Conservation (phyloP, 2,329 filamentous ascomycete genomes). For the Rhytidhysteron rufulum region DNA sequence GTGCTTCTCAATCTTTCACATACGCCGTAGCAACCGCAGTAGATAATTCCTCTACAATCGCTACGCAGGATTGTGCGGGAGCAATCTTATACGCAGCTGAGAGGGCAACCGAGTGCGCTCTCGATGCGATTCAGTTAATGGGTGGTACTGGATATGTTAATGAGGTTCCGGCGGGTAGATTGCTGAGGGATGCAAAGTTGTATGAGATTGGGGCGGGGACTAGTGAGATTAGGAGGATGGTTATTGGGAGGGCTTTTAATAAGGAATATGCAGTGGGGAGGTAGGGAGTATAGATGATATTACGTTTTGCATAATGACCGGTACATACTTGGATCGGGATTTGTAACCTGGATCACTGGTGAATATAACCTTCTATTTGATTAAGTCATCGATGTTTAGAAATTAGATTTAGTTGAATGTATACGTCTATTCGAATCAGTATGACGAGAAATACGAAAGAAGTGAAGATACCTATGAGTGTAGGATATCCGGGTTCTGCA, state of each 20-base stretch:
- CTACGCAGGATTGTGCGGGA: slow-evolving; percentile 89
- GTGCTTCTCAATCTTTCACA: slow-evolving; percentile 80
- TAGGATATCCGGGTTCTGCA: too few relatives aligned
- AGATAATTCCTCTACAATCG: slow-evolving; percentile 56
- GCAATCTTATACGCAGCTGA: slow-evolving; percentile 92
- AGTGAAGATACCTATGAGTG: too few relatives aligned
- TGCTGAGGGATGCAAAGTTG: slow-evolving; percentile 73
- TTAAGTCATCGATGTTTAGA: too few relatives aligned
- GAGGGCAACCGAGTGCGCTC: slow-evolving; percentile 77
- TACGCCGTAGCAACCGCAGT: slow-evolving; percentile 76
- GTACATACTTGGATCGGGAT: too few relatives aligned
- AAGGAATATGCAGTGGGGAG: slow-evolving; percentile 60
- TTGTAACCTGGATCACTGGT: too few relatives aligned
- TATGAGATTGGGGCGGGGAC: slow-evolving; percentile 98
- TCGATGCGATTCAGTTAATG: slow-evolving; percentile 87
- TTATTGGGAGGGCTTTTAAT: slow-evolving; percentile 90
- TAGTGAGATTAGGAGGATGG: slow-evolving; percentile 88
- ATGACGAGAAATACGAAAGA: too few relatives aligned
- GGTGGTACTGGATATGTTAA: slow-evolving; percentile 96
- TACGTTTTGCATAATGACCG: too few relatives aligned
- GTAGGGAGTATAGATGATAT: too few relatives aligned
- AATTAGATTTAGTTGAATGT: too few relatives aligned
- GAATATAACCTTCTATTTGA: too few relatives aligned
- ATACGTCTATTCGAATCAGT: too few relatives aligned
- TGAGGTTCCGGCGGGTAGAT: slow-evolving; percentile 83